These are phyloP conservation scores for Ampelocalamus luodianensis DNA, from an alignment of 176 grass and related monocot genomes.

Conservation along the genomic window DNA sequence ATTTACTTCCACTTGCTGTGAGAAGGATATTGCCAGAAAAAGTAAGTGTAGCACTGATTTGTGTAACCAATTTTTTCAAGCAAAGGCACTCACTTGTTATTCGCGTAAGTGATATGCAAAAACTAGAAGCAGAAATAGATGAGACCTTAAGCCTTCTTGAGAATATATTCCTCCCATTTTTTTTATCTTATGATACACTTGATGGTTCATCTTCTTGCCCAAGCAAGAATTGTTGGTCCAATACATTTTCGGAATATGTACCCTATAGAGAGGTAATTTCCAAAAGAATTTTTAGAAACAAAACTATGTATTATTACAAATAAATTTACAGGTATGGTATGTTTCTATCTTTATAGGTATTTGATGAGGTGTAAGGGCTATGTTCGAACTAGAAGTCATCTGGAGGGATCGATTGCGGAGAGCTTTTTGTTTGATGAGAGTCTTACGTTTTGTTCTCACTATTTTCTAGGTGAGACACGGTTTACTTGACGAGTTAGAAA, in stretches of 20 bases:
- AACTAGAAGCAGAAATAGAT: neutral
- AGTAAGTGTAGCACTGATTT: neutral
- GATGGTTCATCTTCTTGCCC: neutral
- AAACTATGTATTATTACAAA: too few species aligned
- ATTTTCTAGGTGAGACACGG: neutral
- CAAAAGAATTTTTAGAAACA: too few species aligned
- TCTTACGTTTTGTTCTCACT: neutral
- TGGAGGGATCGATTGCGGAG: neutral
- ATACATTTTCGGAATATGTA: neutral
- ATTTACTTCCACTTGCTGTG: neutral
- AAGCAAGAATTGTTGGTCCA: neutral
- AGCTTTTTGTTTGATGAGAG: neutral
- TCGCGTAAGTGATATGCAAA: neutral
- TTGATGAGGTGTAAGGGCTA: neutral
- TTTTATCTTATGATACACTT: constrained; percentile 9
- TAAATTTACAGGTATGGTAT: too few species aligned
- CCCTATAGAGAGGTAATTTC: neutral
- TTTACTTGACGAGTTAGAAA: neutral
- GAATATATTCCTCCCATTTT: neutral
- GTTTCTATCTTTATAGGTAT: neutral
- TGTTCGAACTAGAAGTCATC: neutral
- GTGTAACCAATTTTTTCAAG: neutral
- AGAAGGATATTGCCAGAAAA: neutral
- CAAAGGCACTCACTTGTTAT: neutral
- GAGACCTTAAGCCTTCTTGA: neutral